Evolutionary conservation across 345 rosid species (phyloP).

Genomic region (Toxicodendron radicans): DNA sequence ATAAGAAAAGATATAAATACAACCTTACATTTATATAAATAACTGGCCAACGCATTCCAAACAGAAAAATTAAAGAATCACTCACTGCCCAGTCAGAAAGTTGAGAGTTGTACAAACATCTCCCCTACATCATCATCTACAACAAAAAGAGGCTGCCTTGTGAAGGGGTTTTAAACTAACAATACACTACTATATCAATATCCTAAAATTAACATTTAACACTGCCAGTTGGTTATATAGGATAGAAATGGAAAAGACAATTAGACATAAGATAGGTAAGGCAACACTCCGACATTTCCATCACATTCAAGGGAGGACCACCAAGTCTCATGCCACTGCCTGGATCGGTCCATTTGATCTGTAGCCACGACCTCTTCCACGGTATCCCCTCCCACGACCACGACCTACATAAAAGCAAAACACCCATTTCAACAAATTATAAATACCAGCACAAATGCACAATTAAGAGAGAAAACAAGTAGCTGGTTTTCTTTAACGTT

Average conservation of each 20-base stretch:
- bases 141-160: conserved; percentile 16
- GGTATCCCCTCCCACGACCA: conserved; percentile 63
- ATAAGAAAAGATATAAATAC: not conserved
- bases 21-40: not conserved
- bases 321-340: conserved; percentile 48
- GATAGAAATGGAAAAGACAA: conserved; percentile 9
- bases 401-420: conserved; percentile 44
- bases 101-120: conserved; percentile 37
- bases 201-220: conserved; percentile 24
- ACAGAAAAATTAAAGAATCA: conserved; percentile 50
- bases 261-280: conserved; percentile 18
- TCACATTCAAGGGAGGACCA: conserved; percentile 1
- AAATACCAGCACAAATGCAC: conserved; percentile 5
- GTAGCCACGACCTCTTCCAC: conserved; percentile 74
- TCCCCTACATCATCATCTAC: conserved; percentile 32
- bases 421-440: not conserved
- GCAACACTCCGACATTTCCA: conserved; percentile 13
- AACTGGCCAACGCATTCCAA: not conserved
- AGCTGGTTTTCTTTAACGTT: too few species aligned
- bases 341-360: conserved; percentile 57
- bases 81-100: conserved; percentile 40
- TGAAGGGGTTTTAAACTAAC: not conserved
- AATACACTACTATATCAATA: conserved; percentile 12
- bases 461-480: too few species aligned
- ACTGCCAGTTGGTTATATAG: conserved; percentile 4